Conservation (phyloP, 2,329 filamentous ascomycete genomes). For the Didymella arachidicola region DNA sequence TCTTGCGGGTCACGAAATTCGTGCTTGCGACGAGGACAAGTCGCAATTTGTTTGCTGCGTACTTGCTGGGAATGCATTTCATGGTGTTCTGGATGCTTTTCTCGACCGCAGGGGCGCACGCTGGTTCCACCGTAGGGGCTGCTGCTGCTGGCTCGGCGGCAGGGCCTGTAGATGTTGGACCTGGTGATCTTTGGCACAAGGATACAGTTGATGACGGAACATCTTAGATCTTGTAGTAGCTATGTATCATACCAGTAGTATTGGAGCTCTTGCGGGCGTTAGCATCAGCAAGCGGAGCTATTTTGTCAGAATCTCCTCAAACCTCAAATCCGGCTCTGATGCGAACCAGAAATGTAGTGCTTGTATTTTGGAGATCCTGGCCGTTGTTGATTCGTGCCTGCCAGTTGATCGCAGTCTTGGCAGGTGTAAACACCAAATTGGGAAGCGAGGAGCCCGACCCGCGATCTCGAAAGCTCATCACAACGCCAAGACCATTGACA, state of each 20-base stretch:
- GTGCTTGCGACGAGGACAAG: conserved; percentile 89
- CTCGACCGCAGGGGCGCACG: conserved; percentile 68
- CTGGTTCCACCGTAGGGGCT: conserved; percentile 31
- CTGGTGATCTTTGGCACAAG: conserved; percentile 20
- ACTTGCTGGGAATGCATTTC: conserved; percentile 87
- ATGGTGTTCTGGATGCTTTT: conserved; percentile 88
- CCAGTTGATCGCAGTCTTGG: conserved; percentile 10
- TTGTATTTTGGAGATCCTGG: too few species aligned
- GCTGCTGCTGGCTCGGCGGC: conserved; percentile 39
- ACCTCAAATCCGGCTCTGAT: too few species aligned
- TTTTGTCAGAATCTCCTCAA: neutral
- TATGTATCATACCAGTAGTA: neutral
- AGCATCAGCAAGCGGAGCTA: neutral
- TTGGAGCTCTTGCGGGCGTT: neutral
- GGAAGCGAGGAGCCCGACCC: conserved; percentile 8
- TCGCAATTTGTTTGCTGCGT: conserved; percentile 90
- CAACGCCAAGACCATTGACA: conserved; percentile 16
- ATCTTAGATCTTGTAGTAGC: conserved; percentile 2
- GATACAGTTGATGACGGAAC: conserved; percentile 6
- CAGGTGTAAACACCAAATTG: conserved; percentile 14
- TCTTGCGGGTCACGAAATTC: conserved; percentile 90
- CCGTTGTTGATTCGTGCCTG: neutral
- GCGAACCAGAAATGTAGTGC: too few species aligned
- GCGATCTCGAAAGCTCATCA: conserved; percentile 18
- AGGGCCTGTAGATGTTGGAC: conserved; percentile 39